Evolutionary conservation across 345 rosid genomes (phyloP).

Genomic region (Capsella bursapastoris): DNA sequence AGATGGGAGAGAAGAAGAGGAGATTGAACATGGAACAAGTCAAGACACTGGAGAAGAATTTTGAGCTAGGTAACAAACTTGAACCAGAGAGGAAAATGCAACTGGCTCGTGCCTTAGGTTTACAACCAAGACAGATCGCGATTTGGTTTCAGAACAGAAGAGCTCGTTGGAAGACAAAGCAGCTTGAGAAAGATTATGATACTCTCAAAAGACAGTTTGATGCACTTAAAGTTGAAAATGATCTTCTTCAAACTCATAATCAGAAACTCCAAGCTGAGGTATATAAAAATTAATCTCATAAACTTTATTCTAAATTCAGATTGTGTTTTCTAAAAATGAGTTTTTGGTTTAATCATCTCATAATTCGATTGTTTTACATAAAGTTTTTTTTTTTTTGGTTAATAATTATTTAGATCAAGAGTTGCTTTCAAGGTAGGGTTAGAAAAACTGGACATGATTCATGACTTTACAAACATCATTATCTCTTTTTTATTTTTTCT

Average conservation of each 20-base stretch:
- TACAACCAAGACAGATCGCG: conserved; percentile 97
- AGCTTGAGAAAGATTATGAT: conserved; percentile 94
- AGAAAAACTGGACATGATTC: conserved; percentile 28
- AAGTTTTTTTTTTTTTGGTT: neutral
- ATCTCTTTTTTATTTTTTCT: conserved; percentile 2
- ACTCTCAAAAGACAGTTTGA: conserved; percentile 82
- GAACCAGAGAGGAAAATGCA: conserved; percentile 99
- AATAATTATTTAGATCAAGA: conserved; percentile 28
- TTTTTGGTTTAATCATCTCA: neutral
- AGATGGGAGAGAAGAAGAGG: conserved; percentile 94
- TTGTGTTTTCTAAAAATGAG: too few species aligned
- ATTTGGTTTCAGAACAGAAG: conserved; percentile 99
- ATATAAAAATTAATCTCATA: conserved; percentile 16
- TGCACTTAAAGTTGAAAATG: conserved; percentile 75
- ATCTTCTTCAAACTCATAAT: conserved; percentile 84
- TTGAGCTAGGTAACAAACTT: conserved; percentile 95
- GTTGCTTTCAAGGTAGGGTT: conserved; percentile 46
- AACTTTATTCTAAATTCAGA: neutral
- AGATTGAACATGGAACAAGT: conserved; percentile 94
- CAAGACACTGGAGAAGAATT: conserved; percentile 90
- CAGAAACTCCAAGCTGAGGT: conserved; percentile 89
- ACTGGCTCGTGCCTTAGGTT: conserved; percentile 87
- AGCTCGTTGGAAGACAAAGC: conserved; percentile 97
- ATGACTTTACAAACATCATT: conserved; percentile 39
- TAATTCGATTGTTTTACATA: neutral